Conservation (phyloP, 2,329 filamentous ascomycete genomes). For the Calonectria crousiana region DNA sequence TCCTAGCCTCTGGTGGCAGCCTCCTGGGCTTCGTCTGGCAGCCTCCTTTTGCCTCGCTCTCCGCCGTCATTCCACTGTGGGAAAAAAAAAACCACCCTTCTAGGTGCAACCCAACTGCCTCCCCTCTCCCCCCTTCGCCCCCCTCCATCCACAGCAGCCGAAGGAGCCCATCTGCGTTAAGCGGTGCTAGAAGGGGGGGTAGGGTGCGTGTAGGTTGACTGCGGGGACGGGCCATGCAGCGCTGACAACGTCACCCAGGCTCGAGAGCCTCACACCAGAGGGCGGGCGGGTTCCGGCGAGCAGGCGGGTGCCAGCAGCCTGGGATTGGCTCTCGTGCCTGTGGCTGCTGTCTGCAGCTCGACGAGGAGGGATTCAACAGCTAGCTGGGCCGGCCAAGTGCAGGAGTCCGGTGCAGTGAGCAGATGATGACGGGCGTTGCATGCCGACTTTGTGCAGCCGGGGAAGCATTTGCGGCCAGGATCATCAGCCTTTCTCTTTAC, state of each 20-base stretch:
- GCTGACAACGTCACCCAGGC: background rate
- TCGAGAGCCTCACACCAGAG: background rate
- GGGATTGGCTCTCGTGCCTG: background rate
- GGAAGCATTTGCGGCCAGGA: background rate
- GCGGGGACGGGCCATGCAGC: background rate
- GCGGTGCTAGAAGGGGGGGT: background rate
- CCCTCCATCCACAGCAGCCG: background rate
- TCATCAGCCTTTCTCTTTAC: background rate
- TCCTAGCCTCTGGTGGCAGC: conserved; percentile 2
- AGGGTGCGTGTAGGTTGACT: conserved; percentile 1
- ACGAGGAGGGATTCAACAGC: background rate
- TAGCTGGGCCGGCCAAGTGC: background rate
- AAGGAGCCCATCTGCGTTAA: background rate
- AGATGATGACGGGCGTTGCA: background rate
- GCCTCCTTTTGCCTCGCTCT: background rate
- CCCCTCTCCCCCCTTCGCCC: background rate
- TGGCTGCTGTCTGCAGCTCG: background rate
- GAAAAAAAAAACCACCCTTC: background rate
- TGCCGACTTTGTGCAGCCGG: background rate
- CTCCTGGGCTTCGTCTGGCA: background rate
- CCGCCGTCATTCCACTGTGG: conserved; percentile 1
- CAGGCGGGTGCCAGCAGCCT: background rate
- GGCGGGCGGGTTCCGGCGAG: background rate
- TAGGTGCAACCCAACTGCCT: conserved; percentile 6
- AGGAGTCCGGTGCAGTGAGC: background rate